phyloP scores from a whole-genome alignment of 2,329 filamentous ascomycete species.

The Colletotrichum orbiculare region DNA sequence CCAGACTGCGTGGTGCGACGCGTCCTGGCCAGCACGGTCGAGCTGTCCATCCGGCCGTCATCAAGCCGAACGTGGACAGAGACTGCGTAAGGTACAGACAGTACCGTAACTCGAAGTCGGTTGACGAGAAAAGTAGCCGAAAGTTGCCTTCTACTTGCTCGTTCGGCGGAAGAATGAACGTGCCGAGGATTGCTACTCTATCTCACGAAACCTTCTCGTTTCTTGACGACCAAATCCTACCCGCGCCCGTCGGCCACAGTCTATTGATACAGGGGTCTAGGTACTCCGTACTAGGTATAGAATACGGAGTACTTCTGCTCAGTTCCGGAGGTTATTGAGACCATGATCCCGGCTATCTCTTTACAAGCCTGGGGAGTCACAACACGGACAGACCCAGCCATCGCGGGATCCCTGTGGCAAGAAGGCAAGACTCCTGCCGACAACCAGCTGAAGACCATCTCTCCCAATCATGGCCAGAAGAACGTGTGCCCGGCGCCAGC shows the following conservation, averaged over 20 bases:
- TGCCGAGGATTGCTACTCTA: conserved; percentile 5
- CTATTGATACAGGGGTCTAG: not conserved
- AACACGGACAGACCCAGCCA: not conserved
- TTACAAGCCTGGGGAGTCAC: not conserved
- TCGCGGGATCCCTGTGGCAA: too few species aligned
- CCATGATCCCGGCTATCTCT: not conserved
- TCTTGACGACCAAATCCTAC: not conserved
- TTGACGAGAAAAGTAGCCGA: too few species aligned
- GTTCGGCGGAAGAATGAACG: too few species aligned
- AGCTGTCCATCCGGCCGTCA: not conserved
- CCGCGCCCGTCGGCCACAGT: not conserved
- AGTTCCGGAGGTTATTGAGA: conserved; percentile 1
- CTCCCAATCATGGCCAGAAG: conserved; percentile 12
- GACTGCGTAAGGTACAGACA: not conserved
- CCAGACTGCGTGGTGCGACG: conserved; percentile 9
- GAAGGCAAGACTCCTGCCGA: too few species aligned
- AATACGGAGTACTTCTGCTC: conserved; percentile 2
- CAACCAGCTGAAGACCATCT: too few species aligned
- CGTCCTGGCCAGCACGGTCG: not conserved
- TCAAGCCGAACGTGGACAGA: not conserved
- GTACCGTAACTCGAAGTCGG: too few species aligned
- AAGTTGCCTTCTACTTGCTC: too few species aligned
- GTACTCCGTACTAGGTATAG: not conserved
- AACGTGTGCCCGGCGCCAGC: not conserved
- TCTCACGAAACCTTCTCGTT: conserved; percentile 6